A percentile compares a stretch with the other conserved stretches of the same genome.
These are phyloP conservation scores for Hexamita inflata DNA, from an alignment of 208 protist species.

Conservation along the genomic window DNA sequence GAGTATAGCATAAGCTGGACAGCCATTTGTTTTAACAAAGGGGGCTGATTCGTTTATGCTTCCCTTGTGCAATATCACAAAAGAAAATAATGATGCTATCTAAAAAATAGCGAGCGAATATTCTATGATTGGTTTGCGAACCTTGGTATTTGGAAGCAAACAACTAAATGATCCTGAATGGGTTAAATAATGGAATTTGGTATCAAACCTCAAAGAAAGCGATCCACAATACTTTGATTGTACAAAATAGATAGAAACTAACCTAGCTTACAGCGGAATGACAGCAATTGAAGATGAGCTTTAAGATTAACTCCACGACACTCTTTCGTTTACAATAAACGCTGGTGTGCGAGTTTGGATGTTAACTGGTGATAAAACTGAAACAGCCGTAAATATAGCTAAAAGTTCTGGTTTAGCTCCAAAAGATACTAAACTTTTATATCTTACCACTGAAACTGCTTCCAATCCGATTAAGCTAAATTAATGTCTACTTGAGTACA, in stretches of 20 bases:
- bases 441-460: not conserved
- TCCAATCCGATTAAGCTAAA: not conserved
- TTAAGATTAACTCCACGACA: constrained; percentile 69
- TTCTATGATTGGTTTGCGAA: no score
- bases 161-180: not conserved
- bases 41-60: constrained; percentile 17
- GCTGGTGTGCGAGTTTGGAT: constrained; percentile 92
- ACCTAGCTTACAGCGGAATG: constrained; percentile 50
- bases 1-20: no score
- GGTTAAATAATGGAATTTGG: not conserved
- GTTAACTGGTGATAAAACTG: constrained; percentile 91
- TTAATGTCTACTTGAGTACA: not conserved
- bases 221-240: not conserved
- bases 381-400: constrained; percentile 59
- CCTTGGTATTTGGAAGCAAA: not conserved
- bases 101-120: not conserved
- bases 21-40: not conserved
- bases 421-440: not conserved
- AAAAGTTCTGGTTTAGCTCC: not conserved
- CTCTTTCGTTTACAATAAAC: constrained; percentile 77
- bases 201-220: not conserved
- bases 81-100: not conserved
- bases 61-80: not conserved
- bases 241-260: not conserved
- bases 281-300: constrained; percentile 91